Percentiles rank a stretch among this genome's conserved stretches.
These are phyloP conservation scores for Backusella sp. DNA, from an alignment of 192 early-diverging fungal genomes.

Conservation along the genomic window DNA sequence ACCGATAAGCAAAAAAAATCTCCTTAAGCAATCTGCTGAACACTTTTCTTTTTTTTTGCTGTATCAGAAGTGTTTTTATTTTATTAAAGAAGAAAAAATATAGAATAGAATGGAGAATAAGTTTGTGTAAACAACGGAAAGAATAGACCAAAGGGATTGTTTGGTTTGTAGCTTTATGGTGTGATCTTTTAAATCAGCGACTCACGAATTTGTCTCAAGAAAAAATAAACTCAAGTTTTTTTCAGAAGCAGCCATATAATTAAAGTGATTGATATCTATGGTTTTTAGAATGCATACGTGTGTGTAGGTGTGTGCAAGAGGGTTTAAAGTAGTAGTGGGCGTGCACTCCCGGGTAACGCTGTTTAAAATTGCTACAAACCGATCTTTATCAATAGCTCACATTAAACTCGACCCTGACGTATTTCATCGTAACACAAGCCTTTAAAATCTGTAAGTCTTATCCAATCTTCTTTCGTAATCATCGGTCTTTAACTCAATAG, in stretches of 20 bases:
- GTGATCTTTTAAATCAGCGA: neutral
- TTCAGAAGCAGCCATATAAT: neutral
- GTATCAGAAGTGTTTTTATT: neutral
- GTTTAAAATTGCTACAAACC: neutral
- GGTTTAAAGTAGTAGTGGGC: neutral
- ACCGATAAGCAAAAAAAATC: neutral
- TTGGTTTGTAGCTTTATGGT: neutral
- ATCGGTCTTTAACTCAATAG: slow-evolving; percentile 2
- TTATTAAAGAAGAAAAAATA: neutral
- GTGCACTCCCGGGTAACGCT: neutral
- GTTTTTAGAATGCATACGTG: neutral
- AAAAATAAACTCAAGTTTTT: slow-evolving; percentile 1
- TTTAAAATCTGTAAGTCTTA: slow-evolving; percentile 1
- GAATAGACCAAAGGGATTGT: neutral
- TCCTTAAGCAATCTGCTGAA: neutral
- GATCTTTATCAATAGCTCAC: neutral
- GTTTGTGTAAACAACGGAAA: neutral
- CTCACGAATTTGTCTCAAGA: neutral
- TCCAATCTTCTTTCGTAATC: neutral
- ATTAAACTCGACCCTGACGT: slow-evolving; percentile 7
- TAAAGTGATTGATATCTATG: neutral
- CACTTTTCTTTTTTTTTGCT: neutral
- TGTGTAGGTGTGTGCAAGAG: neutral
- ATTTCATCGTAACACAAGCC: neutral
- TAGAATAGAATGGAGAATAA: neutral